phyloP scores from a whole-genome alignment of 1,139 yeast species.

The Lodderomyces jiufengensis region DNA sequence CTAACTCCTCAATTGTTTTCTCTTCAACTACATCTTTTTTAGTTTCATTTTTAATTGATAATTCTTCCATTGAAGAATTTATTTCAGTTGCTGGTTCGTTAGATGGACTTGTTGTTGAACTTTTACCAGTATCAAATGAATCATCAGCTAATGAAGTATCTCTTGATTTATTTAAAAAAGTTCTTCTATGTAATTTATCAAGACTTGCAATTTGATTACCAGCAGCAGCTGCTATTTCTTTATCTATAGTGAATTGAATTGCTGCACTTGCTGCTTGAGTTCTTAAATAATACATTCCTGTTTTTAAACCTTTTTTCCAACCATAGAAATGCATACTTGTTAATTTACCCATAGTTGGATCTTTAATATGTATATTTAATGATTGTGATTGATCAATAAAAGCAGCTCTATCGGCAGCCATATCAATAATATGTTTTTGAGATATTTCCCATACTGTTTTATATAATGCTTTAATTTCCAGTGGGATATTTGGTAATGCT shows the following conservation, averaged over 20 bases:
- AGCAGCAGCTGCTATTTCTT: conserved; percentile 39
- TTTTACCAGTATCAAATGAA: conserved; percentile 22
- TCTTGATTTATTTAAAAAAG: conserved; percentile 34
- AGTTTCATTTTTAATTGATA: neutral
- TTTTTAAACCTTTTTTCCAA: conserved; percentile 61
- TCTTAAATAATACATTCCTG: conserved; percentile 62
- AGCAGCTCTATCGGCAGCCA: conserved; percentile 62
- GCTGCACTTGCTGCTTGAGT: conserved; percentile 64
- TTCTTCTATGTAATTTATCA: conserved; percentile 54
- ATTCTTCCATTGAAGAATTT: no score
- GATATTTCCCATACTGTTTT: conserved; percentile 63
- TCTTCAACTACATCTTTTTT: conserved; percentile 10
- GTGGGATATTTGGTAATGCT: conserved; percentile 48
- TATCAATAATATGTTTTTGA: conserved; percentile 52
- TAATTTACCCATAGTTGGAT: conserved; percentile 56
- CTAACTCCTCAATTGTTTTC: conserved; percentile 20
- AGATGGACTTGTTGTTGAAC: conserved; percentile 28
- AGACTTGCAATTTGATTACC: conserved; percentile 50
- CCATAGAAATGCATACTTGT: conserved; percentile 61
- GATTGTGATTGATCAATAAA: conserved; percentile 61
- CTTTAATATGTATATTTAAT: conserved; percentile 52
- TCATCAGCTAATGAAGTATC: conserved; percentile 25
- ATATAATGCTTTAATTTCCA: conserved; percentile 48
- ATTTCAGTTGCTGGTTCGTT: conserved; percentile 51
- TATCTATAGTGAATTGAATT: conserved; percentile 57